phyloP scores from a whole-genome alignment of 257 asterid genomes.

The Catharanthus roseus region DNA sequence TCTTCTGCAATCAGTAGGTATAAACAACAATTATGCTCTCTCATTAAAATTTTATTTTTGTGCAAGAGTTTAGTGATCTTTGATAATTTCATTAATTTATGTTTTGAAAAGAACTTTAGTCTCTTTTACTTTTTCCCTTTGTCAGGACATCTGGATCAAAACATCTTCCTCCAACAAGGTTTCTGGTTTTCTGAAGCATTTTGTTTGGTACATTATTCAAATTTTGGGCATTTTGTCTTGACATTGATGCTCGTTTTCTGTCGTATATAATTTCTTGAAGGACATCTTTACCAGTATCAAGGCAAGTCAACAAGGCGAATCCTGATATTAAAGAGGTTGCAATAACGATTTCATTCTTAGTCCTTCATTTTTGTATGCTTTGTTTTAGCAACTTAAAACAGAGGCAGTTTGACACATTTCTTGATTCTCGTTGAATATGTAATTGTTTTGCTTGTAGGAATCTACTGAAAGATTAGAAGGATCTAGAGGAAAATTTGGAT shows the following conservation, averaged over 20 bases:
- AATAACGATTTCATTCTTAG: constrained; percentile 17
- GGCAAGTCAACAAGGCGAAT: constrained; percentile 37
- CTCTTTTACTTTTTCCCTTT: constrained; percentile 23
- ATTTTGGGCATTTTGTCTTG: constrained; percentile 15
- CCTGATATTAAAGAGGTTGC: constrained; percentile 46
- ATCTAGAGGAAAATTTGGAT: constrained; percentile 43
- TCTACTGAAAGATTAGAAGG: constrained; percentile 35
- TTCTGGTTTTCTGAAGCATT: constrained; percentile 16
- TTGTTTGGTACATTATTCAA: constrained; percentile 13
- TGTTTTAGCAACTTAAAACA: neutral
- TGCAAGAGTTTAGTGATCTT: constrained; percentile 8
- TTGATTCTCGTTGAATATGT: neutral
- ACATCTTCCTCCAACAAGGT: constrained; percentile 56
- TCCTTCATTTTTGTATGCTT: neutral
- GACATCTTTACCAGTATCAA: constrained; percentile 60
- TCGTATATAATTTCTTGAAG: constrained; percentile 41
- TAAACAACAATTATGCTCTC: constrained; percentile 7
- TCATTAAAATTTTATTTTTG: neutral
- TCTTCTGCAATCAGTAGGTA: constrained; percentile 42
- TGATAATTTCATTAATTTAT: constrained; percentile 2
- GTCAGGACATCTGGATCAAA: constrained; percentile 45
- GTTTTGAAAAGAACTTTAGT: constrained; percentile 1
- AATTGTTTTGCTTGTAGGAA: constrained; percentile 29
- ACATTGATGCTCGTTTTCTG: constrained; percentile 23
- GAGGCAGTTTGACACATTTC: neutral